Base-by-base conservation (phyloP, 306 rosid genomes). In the Prunus mume region DNA sequence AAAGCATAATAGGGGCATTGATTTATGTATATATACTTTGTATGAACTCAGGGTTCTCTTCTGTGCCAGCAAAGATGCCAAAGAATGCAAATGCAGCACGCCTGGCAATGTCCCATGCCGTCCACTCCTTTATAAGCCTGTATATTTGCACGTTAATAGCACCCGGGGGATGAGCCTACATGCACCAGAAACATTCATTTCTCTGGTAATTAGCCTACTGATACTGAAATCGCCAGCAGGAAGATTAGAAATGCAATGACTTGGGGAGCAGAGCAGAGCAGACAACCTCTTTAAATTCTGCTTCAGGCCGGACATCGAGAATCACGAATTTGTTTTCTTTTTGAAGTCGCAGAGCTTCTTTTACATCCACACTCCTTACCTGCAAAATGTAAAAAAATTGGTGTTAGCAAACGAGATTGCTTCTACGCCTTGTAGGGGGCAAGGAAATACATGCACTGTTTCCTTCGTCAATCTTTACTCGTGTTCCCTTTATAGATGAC, bases 71-170 rank as follows among this genome's bases (percentile, higher is more conserved):
- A 77, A 95, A 95, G 78, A 95, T 90, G 76, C 99, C 99, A 77
- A 95, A 95, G 82, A 95, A 95, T 51, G 97, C 97, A 79, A 95
- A 95, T 49, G 99, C 99, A 76, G 97, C 97, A 27, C 99, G 91
- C 80, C 97, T 88, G 19, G 97, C 96, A 65, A 95, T 95, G 82
- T 95, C 99, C 97, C 99, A 90, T 52, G 99, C 99, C 58, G 99
- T 90, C 97, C 99, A 92, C 79, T 95, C 99, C 88, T 92, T 95
- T 82, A 95, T 95, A 70, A 95, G 97, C 90, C 97, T 90, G 71
- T 95, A 92, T 81, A 95, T 85, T 92, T 95, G 99, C 78, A 90
- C 92, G 79, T 95, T 95, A 62, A 90, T 85, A 28, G 99, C 96
- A 49, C 81, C 97, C 25, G 91, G 89, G 97, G 97, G 96, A 86